Evolutionary conservation across 371 early-diverging fungal species (phyloP).

Genomic region (Rhizopus delemar): DNA sequence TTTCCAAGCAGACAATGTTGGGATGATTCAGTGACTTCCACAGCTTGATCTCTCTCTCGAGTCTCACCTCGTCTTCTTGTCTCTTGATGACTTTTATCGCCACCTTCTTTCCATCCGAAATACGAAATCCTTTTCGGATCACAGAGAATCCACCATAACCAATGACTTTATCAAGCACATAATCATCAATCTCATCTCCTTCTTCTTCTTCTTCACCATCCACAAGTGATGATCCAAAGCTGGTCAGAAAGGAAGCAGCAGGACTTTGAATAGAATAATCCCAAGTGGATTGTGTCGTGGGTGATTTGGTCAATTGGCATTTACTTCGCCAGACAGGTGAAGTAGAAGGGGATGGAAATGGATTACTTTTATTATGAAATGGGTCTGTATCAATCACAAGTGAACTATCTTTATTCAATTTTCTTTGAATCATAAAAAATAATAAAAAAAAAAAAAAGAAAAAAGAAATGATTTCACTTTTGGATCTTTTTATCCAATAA

Average conservation of each 20-base stretch:
- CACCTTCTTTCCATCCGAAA: conserved; percentile 35
- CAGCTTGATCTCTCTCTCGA: conserved; percentile 61
- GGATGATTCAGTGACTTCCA: conserved; percentile 70
- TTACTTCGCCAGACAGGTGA: conserved; percentile 23
- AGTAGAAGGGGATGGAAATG: conserved; percentile 29
- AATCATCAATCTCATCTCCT: conserved; percentile 72
- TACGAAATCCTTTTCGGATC: conserved; percentile 59
- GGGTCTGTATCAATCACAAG: conserved; percentile 29
- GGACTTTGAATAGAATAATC: conserved; percentile 47
- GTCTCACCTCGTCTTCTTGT: conserved; percentile 17
- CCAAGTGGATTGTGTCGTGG: conserved; percentile 29
- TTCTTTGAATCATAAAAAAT: neutral
- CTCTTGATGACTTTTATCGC: conserved; percentile 56
- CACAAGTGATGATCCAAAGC: conserved; percentile 37
- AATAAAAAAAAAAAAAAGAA: neutral
- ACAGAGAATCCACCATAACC: conserved; percentile 66
- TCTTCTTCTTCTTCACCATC: conserved; percentile 40
- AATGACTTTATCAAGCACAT: conserved; percentile 54
- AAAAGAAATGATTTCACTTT: neutral
- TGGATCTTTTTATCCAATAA: neutral
- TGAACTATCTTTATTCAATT: neutral
- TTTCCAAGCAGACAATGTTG: conserved; percentile 61
- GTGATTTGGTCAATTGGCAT: conserved; percentile 21
- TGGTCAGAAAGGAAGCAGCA: conserved; percentile 59
- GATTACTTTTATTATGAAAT: conserved; percentile 24